A percentile compares a stretch with the other conserved stretches of the same genome.
Evolutionary conservation across 2,329 filamentous ascomycete genomes (phyloP).

Genomic region (Apiospora arundinis): DNA sequence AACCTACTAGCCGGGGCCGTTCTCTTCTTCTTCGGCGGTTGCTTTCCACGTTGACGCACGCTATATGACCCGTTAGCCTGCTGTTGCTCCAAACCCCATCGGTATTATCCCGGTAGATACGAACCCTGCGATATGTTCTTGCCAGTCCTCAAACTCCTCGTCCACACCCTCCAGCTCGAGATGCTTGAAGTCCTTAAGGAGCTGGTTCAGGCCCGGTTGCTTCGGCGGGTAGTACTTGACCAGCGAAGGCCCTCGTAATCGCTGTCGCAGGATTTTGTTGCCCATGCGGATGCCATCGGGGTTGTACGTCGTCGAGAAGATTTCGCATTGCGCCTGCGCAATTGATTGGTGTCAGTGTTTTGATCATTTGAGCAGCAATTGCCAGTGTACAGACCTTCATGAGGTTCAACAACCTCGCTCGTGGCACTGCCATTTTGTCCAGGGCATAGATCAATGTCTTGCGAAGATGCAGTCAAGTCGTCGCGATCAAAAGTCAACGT

Average conservation of each 20-base stretch:
- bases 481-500: constrained; percentile 11
- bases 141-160: constrained; percentile 78
- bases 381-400: constrained; percentile 70
- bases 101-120: constrained; percentile 32
- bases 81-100: not conserved
- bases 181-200: constrained; percentile 74
- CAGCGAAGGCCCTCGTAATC: constrained; percentile 81
- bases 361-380: not conserved
- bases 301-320: constrained; percentile 93
- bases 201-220: constrained; percentile 62
- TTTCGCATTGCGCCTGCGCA: constrained; percentile 80
- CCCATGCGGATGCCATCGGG: constrained; percentile 81
- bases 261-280: constrained; percentile 90
- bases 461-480: not conserved
- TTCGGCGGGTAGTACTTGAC: constrained; percentile 88
- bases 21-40: constrained; percentile 87
- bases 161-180: constrained; percentile 76
- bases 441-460: not conserved
- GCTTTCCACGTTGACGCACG: constrained; percentile 82
- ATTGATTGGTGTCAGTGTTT: constrained; percentile 23
- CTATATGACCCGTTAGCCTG: constrained; percentile 51
- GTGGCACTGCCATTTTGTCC: constrained; percentile 65
- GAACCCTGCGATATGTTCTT: constrained; percentile 75
- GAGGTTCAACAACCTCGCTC: constrained; percentile 70
- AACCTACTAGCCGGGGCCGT: constrained; percentile 42